Percentiles rank a stretch among this genome's conserved stretches.
Evolutionary conservation across 495 filamentous ascomycete genomes (phyloP).

Genomic region (Cairneyella variabilis): DNA sequence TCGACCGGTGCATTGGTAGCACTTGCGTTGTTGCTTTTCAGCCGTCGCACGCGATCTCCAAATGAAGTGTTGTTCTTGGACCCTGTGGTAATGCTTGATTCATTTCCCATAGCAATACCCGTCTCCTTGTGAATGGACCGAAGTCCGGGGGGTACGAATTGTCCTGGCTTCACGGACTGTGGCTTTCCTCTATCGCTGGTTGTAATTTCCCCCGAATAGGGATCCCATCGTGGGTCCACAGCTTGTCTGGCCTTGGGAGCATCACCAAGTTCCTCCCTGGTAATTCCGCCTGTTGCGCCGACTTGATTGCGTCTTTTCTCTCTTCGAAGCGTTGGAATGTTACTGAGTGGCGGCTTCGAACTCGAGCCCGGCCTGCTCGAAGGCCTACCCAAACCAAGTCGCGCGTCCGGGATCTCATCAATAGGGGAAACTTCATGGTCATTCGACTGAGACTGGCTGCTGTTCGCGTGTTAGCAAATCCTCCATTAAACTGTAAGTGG

Average conservation of each 20-base stretch:
- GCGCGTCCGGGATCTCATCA: constrained; percentile 40
- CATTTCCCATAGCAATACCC: constrained; percentile 13
- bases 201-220: constrained; percentile 46
- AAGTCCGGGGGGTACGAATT: constrained; percentile 35
- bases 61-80: constrained; percentile 27
- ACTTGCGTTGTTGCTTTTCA: constrained; percentile 24
- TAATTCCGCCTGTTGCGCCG: constrained; percentile 12
- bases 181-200: constrained; percentile 38
- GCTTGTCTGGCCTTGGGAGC: constrained; percentile 11
- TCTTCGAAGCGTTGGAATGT: constrained; percentile 47
- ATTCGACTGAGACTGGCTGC: constrained; percentile 7
- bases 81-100: constrained; percentile 16
- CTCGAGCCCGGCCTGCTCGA: constrained; percentile 19
- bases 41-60: constrained; percentile 43
- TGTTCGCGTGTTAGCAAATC: constrained; percentile 12
- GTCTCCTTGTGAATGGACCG: constrained; percentile 25
- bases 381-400: constrained; percentile 21
- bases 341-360: constrained; percentile 29
- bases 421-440: constrained; percentile 51
- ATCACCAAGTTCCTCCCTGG: too few relatives aligned
- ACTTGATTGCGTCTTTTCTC: constrained; percentile 30
- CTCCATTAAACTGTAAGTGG: background rate
- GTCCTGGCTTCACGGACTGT: constrained; percentile 43
- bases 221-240: constrained; percentile 37
- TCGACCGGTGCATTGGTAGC: constrained; percentile 17